phyloP scores from a whole-genome alignment of 352 stramenopile genomes.

The Phytophthora hybrid region DNA sequence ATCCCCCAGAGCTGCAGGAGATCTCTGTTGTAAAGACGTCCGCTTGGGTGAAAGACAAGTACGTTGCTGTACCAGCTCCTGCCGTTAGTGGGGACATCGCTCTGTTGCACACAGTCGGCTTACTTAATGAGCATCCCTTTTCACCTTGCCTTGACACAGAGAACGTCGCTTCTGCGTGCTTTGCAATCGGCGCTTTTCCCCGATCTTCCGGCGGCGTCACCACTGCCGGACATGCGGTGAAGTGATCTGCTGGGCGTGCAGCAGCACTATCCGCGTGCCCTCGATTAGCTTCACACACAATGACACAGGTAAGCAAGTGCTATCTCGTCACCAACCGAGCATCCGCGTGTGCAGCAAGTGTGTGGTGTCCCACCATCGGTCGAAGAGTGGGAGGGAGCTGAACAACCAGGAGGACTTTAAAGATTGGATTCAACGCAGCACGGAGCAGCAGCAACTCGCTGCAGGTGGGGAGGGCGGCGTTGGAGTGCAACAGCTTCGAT shows the following conservation, averaged over 20 bases:
- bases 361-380: constrained; percentile 80
- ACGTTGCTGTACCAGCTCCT: constrained; percentile 28
- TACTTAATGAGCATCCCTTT: constrained; percentile 29
- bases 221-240: constrained; percentile 90
- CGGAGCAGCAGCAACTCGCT: constrained; percentile 51
- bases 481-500: constrained; percentile 43
- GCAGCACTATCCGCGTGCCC: constrained; percentile 83
- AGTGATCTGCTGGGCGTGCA: constrained; percentile 91
- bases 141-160: constrained; percentile 35
- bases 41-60: constrained; percentile 88
- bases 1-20: constrained; percentile 80
- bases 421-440: constrained; percentile 80
- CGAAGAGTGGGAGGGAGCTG: constrained; percentile 72
- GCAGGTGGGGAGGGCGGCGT: constrained; percentile 33
- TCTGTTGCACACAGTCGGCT: constrained; percentile 6
- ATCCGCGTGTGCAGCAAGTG: constrained; percentile 89
- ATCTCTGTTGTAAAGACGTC: constrained; percentile 86
- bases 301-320: constrained; percentile 78
- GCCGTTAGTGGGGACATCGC: neutral
- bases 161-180: constrained; percentile 86
- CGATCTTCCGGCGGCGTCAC: constrained; percentile 87
- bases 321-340: constrained; percentile 82
- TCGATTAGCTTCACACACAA: constrained; percentile 89
- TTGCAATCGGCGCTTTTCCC: constrained; percentile 82
- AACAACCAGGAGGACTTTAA: constrained; percentile 86